Percentiles rank a stretch among this genome's conserved stretches.
phyloP scores from a whole-genome alignment of 768 basidiomycete genomes.

The Sporobolomyces phaffii region DNA sequence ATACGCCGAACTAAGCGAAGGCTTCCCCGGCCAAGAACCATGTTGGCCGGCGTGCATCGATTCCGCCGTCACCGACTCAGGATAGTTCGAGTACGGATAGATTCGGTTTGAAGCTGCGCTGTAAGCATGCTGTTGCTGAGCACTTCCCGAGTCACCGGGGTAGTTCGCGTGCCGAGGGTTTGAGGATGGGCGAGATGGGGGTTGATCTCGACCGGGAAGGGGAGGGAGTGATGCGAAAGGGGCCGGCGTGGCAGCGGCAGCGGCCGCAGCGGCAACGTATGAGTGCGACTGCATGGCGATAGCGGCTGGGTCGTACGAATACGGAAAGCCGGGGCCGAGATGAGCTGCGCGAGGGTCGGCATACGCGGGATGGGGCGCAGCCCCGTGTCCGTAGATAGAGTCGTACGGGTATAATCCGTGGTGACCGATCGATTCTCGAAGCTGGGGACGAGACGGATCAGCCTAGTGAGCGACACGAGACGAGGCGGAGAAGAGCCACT shows the following conservation, averaged over 20 bases:
- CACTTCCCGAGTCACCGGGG: neutral
- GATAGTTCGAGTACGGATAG: neutral
- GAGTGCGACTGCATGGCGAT: constrained; percentile 8
- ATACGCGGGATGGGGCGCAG: neutral
- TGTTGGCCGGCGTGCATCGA: neutral
- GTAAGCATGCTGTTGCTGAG: neutral
- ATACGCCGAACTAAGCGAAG: neutral
- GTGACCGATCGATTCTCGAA: constrained; percentile 32
- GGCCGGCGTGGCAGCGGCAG: neutral
- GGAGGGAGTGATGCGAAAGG: constrained; percentile 21
- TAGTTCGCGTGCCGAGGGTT: constrained; percentile 17
- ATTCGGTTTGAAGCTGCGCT: neutral
- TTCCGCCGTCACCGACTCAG: constrained; percentile 9
- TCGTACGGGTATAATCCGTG: constrained; percentile 29
- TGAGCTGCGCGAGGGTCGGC: constrained; percentile 20
- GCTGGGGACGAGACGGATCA: constrained; percentile 9
- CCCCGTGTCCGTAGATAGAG: constrained; percentile 1
- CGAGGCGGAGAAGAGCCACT: constrained; percentile 2
- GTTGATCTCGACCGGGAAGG: constrained; percentile 1
- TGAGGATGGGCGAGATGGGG: constrained; percentile 14
- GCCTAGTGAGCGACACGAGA: neutral
- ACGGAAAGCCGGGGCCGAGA: constrained; percentile 1
- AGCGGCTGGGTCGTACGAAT: neutral
- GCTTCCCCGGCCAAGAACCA: neutral
- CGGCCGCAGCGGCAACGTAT: constrained; percentile 11